Evolutionary conservation across 345 rosid genomes (phyloP), one percentile per base, ranked within the genome.

Genomic region (Cardiospermum halicacabum): DNA sequence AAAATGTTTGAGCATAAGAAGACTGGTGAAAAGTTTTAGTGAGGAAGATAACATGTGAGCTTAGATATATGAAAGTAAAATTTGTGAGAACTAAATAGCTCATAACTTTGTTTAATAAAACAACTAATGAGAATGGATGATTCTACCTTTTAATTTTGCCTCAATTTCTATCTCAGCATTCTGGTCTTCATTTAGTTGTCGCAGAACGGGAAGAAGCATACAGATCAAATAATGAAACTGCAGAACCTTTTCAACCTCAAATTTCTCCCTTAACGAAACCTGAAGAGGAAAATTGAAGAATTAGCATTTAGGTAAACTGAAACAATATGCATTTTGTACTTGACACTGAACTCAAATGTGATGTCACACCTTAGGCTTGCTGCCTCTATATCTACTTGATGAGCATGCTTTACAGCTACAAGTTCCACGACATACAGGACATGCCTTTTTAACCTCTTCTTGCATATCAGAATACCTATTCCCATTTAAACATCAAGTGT

Each of bases 181-280:
- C 51, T 75, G 84, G 53, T 84, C 89, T 72, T 80, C 76, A 66
- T 91, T 87, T 72, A 94, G 80, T 80, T 81, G 80, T 65, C 82
- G 91, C 61, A 94, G 61, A 34, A 87, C 77, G 65, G 99, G 97
- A 80, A 94, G 99, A 74, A 94, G 92, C 88, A 85, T 74, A 73
- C 96, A 94, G 71, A 85, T 84, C 74, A 90, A 77, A 69, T 91
- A 85, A 78, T 89, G 99, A 69, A 87, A 81, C 77, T 81, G 76
- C 59, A 89, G 66, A 69, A 91, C 88, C 73, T 82, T 81, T 68
- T 82, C 82, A 59, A 86, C 87, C 68, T 81, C 83, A 69, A 66
- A 83, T 59, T 82, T 82, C 51, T 50, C 83, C 69, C 80, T 77
- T 65, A 77, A 73, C 68, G 68, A 77, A 55, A 71, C 87, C 98